Conservation (phyloP, 2,329 filamentous ascomycete species). For the Lasiodiplodia sp. region DNA sequence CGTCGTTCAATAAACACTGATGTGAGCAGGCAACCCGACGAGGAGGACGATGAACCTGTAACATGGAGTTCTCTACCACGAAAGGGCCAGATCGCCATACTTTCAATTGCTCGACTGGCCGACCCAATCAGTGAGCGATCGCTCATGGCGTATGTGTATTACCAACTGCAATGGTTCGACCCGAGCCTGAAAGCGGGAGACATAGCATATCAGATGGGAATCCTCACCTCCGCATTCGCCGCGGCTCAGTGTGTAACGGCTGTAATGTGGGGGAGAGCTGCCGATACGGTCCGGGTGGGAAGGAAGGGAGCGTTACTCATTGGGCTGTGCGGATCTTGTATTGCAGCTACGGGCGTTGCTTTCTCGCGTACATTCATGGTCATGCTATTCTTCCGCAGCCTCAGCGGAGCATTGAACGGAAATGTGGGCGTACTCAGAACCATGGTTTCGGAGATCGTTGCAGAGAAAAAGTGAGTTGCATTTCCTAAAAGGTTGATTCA, state of each 20-base stretch:
- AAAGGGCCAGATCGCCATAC: slow-evolving; percentile 78
- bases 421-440: slow-evolving; percentile 78
- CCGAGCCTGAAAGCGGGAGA: slow-evolving; percentile 62
- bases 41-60: slow-evolving; percentile 56
- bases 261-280: slow-evolving; percentile 79
- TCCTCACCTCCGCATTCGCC: slow-evolving; percentile 80
- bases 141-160: slow-evolving; percentile 75
- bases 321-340: slow-evolving; percentile 72
- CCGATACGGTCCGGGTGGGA: slow-evolving; percentile 67
- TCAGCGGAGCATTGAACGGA: slow-evolving; percentile 74
- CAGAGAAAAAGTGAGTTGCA: slow-evolving; percentile 66
- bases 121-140: slow-evolving; percentile 81
- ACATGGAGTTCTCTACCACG: slow-evolving; percentile 77
- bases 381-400: slow-evolving; percentile 69
- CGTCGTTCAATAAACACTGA: neutral
- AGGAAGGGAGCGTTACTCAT: slow-evolving; percentile 82
- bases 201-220: slow-evolving; percentile 78
- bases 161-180: slow-evolving; percentile 83
- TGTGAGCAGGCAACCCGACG: neutral
- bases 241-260: slow-evolving; percentile 83
- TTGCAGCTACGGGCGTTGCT: slow-evolving; percentile 73
- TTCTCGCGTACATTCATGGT: slow-evolving; percentile 68
- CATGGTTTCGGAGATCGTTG: slow-evolving; percentile 75
- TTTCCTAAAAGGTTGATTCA: neutral
- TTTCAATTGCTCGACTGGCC: slow-evolving; percentile 79